Conservation (phyloP, 78 protist genomes). For the Bigelowiella natans region DNA sequence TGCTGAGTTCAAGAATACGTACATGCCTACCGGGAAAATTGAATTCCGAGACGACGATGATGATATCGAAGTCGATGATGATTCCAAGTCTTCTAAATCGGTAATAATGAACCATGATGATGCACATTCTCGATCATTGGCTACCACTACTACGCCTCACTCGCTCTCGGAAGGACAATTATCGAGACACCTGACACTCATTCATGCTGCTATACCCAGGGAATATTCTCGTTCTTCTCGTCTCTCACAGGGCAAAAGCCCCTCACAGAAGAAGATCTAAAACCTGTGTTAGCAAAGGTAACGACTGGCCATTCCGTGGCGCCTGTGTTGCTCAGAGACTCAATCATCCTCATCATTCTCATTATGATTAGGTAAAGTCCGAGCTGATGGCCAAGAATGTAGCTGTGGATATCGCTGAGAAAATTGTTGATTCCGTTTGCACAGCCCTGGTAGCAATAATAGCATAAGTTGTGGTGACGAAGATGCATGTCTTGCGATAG, state of each 20-base stretch:
- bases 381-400: constrained; percentile 84
- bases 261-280: neutral
- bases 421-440: constrained; percentile 53
- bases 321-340: too few relatives aligned
- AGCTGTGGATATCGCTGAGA: constrained; percentile 73
- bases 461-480: neutral
- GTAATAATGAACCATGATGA: too few relatives aligned
- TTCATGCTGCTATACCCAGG: neutral
- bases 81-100: neutral
- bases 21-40: neutral
- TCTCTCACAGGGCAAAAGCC: neutral
- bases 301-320: too few relatives aligned
- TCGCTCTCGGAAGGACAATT: too few relatives aligned
- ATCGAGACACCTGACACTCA: too few relatives aligned
- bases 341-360: too few relatives aligned
- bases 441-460: neutral
- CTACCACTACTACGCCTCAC: too few relatives aligned
- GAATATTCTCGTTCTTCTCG: neutral
- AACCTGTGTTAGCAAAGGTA: neutral
- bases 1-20: too few relatives aligned
- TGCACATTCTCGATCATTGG: too few relatives aligned
- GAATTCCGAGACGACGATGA: neutral
- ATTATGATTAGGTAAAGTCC: constrained; percentile 33
- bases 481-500: neutral
- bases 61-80: neutral